Evolutionary conservation across 2,329 filamentous ascomycete species (phyloP).

Genomic region (Thelonectria blattea): DNA sequence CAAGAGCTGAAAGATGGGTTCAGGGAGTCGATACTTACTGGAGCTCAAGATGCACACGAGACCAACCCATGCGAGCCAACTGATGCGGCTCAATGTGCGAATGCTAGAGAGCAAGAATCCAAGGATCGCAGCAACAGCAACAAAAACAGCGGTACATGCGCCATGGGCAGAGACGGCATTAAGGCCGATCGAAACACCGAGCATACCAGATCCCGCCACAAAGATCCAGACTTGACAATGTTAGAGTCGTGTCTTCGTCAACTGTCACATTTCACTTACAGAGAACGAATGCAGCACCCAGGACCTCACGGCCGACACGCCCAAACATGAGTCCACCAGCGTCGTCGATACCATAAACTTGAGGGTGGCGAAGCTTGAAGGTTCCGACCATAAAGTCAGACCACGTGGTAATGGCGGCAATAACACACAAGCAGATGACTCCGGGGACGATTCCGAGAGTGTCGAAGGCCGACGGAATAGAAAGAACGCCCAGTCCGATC

Average conservation of each 20-base stretch:
- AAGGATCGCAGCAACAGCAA: constrained; percentile 42
- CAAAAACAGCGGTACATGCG: constrained; percentile 49
- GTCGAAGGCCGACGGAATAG: constrained; percentile 52
- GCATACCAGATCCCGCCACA: constrained; percentile 28
- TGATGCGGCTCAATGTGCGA: constrained; percentile 41
- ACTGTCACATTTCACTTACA: constrained; percentile 29
- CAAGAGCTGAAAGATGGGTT: background rate
- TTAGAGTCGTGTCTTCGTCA: too few species aligned
- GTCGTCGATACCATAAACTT: constrained; percentile 60
- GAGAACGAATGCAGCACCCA: constrained; percentile 44
- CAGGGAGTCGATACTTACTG: constrained; percentile 14
- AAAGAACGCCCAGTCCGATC: constrained; percentile 52
- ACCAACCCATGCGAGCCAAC: constrained; percentile 43
- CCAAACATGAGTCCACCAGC: constrained; percentile 56
- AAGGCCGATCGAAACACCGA: constrained; percentile 47
- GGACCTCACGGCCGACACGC: constrained; percentile 49
- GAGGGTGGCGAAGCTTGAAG: constrained; percentile 56
- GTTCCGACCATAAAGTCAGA: constrained; percentile 54
- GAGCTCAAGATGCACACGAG: constrained; percentile 26
- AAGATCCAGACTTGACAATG: constrained; percentile 6
- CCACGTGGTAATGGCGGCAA: constrained; percentile 53
- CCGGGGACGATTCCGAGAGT: constrained; percentile 54
- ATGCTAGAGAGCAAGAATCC: constrained; percentile 42
- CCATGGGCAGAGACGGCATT: constrained; percentile 49
- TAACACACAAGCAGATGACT: constrained; percentile 47